Base-by-base conservation (phyloP, 1,139 yeast species). In the Sugiyamaella grinbergsii region DNA sequence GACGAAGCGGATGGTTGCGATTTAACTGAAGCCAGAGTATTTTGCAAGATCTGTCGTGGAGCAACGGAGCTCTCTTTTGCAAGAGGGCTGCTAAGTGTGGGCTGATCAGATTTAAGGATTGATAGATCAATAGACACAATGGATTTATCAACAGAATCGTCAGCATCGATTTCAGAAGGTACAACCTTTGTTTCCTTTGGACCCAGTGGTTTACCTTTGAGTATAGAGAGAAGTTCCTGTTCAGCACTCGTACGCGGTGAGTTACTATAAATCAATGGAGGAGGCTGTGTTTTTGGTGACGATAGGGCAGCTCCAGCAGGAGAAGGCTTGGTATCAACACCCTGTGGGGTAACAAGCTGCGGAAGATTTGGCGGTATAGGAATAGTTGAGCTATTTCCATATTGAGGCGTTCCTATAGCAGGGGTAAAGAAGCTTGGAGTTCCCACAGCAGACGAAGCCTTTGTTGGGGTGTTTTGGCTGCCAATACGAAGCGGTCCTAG, bases 201-300 rank as follows among this genome's bases (percentile, higher is more conserved):
- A 11, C 26, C n/a, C 38, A 41, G 31, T 11, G 49, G 42, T 22
- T 33, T 20, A 18, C 52, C 54, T 26, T 42, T 51, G 26, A 53
- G 39, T 10, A 53, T 20, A 4, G 55, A 50, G 4, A 53, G 47
- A 42, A 53, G 26, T 11, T 53, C 52, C 26, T 37, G 41, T 23
- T 50, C 54, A 13, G 44, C 54, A 23, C 7, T 33, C 8, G 28
- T 24, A 6, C 18, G 26, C 16, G 18, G 20, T 7, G 34, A 7
- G 16, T 29, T 19, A 20, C 16, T 23, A 13, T 10, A 16, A 3
- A 4, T 15, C 6, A 16, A 29, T 13, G 13, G 33, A 29, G 13
- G 33, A 3, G 33, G 33, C 13, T 29, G 15, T 7, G 13, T n/a
- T n/a, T 29, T 29, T 16, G 13, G 13, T n/a, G 33, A 16, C 16